Evolutionary conservation across 192 early-diverging fungal species (phyloP).

Genomic region (Rhizophagus prolifer): DNA sequence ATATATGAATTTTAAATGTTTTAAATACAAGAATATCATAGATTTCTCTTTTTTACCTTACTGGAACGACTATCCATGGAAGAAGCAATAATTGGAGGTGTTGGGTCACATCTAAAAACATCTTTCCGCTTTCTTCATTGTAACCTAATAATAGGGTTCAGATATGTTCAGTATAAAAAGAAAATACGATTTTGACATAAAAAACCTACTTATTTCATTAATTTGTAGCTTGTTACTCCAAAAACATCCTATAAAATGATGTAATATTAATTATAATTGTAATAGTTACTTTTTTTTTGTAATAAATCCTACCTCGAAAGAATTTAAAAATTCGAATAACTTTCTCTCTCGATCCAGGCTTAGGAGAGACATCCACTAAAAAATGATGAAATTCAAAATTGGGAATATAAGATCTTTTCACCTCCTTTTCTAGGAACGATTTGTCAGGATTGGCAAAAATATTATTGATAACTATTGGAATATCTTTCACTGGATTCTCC

Average conservation of each 20-base stretch:
- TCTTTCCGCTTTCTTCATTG: background rate
- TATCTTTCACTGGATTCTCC: background rate
- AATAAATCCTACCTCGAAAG: background rate
- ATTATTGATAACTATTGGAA: background rate
- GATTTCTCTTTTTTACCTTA: background rate
- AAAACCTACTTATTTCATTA: background rate
- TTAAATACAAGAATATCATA: background rate
- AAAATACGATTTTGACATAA: background rate
- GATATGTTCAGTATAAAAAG: background rate
- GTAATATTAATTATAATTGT: background rate
- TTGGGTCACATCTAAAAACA: background rate
- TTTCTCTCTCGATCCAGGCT: background rate
- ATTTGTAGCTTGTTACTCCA: background rate
- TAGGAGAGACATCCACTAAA: background rate
- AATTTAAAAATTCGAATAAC: background rate
- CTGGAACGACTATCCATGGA: background rate
- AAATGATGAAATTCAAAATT: background rate
- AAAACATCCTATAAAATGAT: background rate
- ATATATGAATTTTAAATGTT: background rate
- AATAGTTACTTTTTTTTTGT: background rate
- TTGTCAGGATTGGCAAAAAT: background rate
- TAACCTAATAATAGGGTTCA: background rate
- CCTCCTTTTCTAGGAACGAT: background rate
- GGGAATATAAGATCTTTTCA: background rate
- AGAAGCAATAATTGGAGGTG: background rate